Percentiles rank a stretch among this genome's conserved stretches.
These are phyloP conservation scores for Rosa lucieae DNA, from an alignment of 306 rosid species.

Conservation along the genomic window DNA sequence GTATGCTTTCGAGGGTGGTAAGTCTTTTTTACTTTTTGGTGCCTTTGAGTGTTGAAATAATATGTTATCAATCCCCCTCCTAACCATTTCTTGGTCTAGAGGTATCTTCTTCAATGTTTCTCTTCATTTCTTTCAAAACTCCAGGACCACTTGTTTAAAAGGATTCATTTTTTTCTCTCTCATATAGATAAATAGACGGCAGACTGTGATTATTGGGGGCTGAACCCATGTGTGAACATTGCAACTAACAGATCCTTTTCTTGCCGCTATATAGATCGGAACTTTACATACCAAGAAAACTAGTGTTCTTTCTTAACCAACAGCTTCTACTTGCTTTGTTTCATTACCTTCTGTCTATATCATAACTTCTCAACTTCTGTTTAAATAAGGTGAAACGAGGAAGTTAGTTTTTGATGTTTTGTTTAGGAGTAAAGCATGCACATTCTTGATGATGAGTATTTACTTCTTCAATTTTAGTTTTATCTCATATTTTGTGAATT, in stretches of 20 bases:
- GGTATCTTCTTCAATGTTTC: neutral
- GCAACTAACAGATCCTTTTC: neutral
- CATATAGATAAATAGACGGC: neutral
- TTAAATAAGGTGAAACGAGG: neutral
- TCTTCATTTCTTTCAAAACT: neutral
- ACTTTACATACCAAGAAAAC: no score
- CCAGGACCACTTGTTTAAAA: neutral
- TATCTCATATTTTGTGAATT: neutral
- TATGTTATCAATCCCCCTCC: neutral
- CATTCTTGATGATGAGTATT: neutral
- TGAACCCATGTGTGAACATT: neutral
- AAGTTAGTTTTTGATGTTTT: neutral
- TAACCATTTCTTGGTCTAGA: neutral
- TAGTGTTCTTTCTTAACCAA: neutral
- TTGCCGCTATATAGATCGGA: neutral
- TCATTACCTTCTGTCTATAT: neutral
- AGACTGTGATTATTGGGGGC: neutral
- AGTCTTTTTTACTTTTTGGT: conserved; percentile 24
- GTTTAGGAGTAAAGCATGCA: neutral
- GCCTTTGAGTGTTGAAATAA: neutral
- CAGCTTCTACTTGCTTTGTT: neutral
- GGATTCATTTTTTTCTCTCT: neutral
- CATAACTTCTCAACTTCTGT: neutral
- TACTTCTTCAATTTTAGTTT: neutral
- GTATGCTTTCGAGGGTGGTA: conserved; percentile 93